These are phyloP conservation scores for Asterella californica DNA, from an alignment of 225 moss, liverwort and hornwort genomes.

Conservation along the genomic window DNA sequence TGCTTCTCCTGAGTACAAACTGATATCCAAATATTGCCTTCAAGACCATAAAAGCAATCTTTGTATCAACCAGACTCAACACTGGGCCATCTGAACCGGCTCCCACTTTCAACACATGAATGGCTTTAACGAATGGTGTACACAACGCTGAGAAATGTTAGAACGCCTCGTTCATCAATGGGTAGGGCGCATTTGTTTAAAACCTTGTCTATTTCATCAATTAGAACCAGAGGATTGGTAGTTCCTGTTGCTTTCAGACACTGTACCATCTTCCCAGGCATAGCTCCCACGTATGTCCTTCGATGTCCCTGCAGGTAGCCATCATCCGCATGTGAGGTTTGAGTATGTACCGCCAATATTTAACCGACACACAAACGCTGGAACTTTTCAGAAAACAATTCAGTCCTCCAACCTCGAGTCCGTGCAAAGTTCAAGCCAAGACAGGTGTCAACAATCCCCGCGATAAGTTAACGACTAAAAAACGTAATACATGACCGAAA, in stretches of 20 bases:
- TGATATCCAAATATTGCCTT: background rate
- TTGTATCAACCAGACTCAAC: background rate
- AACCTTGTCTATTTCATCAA: constrained; percentile 99
- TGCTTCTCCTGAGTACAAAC: background rate
- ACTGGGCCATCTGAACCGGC: background rate
- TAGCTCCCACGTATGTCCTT: constrained; percentile 97
- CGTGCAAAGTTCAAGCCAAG: too few species aligned
- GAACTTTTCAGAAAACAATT: background rate
- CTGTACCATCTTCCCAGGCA: constrained; percentile 99
- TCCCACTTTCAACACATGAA: background rate
- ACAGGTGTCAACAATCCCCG: too few species aligned
- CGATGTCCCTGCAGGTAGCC: constrained; percentile 71
- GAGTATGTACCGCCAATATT: background rate
- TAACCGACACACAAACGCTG: background rate
- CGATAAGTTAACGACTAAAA: background rate
- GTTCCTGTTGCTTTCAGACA: constrained; percentile 93
- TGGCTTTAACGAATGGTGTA: background rate
- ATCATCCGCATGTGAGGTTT: background rate
- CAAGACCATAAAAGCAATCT: background rate
- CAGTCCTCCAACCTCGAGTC: too few species aligned
- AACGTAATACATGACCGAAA: background rate
- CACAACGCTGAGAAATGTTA: background rate
- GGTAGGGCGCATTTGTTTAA: background rate
- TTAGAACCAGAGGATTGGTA: constrained; percentile 84
- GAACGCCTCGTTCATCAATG: background rate